Evolutionary conservation across 257 asterid species (phyloP).

Genomic region (Agastache rugosa): DNA sequence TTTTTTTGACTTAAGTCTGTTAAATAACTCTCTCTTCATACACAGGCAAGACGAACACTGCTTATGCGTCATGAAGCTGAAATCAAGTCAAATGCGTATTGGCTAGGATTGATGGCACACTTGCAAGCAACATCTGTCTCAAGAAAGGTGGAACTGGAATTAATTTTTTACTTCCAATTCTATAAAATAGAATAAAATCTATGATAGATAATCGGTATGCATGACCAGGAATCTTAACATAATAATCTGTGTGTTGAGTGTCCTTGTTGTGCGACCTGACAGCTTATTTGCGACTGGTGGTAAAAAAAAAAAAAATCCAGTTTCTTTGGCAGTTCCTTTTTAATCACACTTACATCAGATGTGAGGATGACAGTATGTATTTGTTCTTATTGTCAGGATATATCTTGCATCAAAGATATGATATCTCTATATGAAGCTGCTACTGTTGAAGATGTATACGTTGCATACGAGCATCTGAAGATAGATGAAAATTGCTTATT

Average conservation of each 20-base stretch:
- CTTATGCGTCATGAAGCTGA: conserved; percentile 99
- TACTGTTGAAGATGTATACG: conserved; percentile 75
- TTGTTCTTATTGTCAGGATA: conserved; percentile 59
- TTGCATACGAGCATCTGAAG: conserved; percentile 86
- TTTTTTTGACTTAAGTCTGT: conserved; percentile 23
- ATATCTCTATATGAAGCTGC: conserved; percentile 80
- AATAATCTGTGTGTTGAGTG: not conserved
- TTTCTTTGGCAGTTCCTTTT: conserved; percentile 23
- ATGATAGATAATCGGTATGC: not conserved
- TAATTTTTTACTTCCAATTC: conserved; percentile 12
- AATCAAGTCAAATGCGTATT: conserved; percentile 93
- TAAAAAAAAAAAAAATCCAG: not conserved
- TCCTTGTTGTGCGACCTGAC: too few species aligned
- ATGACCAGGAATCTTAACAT: not conserved
- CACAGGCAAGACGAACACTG: conserved; percentile 91
- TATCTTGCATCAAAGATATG: conserved; percentile 93
- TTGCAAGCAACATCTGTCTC: conserved; percentile 90
- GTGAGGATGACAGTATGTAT: conserved; percentile 16
- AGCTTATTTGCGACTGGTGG: not conserved
- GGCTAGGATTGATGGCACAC: conserved; percentile 98
- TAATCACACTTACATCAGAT: conserved; percentile 7
- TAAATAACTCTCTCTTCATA: conserved; percentile 30
- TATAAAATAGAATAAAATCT: not conserved
- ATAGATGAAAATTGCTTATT: conserved; percentile 80
- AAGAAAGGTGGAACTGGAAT: conserved; percentile 63